Base-by-base conservation (phyloP, 176 grass and related monocot genomes). In the Oryza officinalis region DNA sequence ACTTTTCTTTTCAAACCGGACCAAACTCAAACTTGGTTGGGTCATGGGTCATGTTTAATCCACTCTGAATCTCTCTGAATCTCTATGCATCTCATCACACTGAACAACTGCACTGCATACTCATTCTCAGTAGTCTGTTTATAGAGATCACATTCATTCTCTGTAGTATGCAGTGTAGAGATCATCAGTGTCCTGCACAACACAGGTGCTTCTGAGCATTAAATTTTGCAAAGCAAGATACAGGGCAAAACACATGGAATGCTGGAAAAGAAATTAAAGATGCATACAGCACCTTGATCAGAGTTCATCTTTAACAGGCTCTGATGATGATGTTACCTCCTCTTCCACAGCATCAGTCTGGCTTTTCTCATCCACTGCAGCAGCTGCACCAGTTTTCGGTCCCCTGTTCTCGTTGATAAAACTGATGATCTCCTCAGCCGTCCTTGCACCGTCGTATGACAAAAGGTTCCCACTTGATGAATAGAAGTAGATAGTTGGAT, bases 351-450 rank as follows among this genome's bases (percentile, higher is more conserved):
- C 10, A 82, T 47, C 80, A 4, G 35, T 41, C 33, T 93, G 86
- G 6, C 28, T 23, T 61, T 17, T 44, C 66, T 82, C 84, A 1
- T 75, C 82, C 38, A n/a, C 35, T 1, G 14, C 74, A 86, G 66
- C 78, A 65, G 44, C 46, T 17, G 69, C 72, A 18, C 43, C 27
- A 45, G 61, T 61, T 25, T 67, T 86, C 37, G 78, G 22, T 54
- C 72, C 90, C 54, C 78, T 96, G 68, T 96, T 89, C 63, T 95
- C 69, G 43, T 91, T 87, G 72, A 99, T 87, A 77, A 91, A 99
- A 54, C 86, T 72, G 68, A 91, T 86, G 14, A 96, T 86, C 37
- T 82, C 91, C 13, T 92, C 78, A 0, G 84, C 46, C 4, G 83
- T 94, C 80, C 81, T 88, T 32, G 10, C 75, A 6, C 93, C 89